A percentile compares a stretch with the other conserved stretches of the same genome.
Conservation (phyloP, 139 green algal species). For the Tetradesmus obliquus region DNA sequence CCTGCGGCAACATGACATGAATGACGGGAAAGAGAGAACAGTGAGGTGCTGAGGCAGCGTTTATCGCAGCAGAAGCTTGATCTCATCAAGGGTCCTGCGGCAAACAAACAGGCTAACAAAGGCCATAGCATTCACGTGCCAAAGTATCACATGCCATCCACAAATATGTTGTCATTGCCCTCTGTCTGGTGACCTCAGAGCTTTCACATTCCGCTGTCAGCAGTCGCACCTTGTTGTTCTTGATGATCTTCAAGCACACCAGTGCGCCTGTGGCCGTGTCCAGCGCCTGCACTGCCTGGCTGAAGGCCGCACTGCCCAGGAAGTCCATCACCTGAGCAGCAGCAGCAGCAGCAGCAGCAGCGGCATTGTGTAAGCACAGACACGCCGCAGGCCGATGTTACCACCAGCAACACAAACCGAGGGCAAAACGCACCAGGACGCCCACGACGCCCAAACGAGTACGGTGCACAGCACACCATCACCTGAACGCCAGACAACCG, state of each 20-base stretch:
- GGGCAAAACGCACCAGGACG: no score
- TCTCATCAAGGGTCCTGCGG: constrained; percentile 88
- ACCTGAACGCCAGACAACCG: no score
- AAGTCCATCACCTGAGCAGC: constrained; percentile 85
- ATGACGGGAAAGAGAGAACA: no score
- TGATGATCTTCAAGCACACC: constrained; percentile 99
- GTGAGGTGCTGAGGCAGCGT: neutral
- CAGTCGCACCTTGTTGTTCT: constrained; percentile 66
- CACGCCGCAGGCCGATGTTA: no score
- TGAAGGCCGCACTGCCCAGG: constrained; percentile 95
- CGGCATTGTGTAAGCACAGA: neutral
- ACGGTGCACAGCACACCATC: no score
- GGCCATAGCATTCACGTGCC: constrained; percentile 93
- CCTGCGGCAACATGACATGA: constrained; percentile 51
- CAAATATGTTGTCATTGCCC: no score
- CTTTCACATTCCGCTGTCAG: no score
- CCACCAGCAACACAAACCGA: no score
- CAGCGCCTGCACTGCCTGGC: constrained; percentile 92
- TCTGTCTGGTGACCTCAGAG: no score
- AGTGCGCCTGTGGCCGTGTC: constrained; percentile 88
- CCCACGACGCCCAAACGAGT: no score
- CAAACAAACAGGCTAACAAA: no score
- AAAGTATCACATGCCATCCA: no score
- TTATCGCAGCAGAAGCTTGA: constrained; percentile 80
- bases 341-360: constrained; percentile 5